phyloP scores from a whole-genome alignment of 2,329 filamentous ascomycete genomes.

The Botrytis sinoallii region DNA sequence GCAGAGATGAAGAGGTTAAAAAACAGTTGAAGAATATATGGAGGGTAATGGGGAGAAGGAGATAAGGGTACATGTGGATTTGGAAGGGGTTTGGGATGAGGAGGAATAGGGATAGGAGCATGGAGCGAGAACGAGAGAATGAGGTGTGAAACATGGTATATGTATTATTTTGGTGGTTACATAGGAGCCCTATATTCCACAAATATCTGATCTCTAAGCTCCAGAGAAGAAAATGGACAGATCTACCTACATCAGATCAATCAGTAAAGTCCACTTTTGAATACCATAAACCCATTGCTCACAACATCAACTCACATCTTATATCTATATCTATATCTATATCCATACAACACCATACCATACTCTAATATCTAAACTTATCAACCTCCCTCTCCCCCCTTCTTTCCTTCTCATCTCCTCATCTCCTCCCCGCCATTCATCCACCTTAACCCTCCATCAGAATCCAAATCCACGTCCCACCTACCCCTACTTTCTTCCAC shows the following conservation, averaged over 20 bases:
- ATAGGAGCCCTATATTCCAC: not conserved
- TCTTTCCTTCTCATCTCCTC: not conserved
- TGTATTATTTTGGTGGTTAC: not conserved
- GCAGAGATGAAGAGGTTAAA: slow-evolving; percentile 40
- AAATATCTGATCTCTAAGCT: not conserved
- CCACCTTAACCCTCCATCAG: not conserved
- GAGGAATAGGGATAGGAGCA: not conserved
- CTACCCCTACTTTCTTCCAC: not conserved
- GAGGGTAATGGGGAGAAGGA: slow-evolving; percentile 59
- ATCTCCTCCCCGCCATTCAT: not conserved
- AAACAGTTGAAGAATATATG: slow-evolving; percentile 47
- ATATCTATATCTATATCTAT: not conserved
- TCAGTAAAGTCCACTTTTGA: not conserved
- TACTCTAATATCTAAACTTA: not conserved
- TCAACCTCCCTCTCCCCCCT: not conserved
- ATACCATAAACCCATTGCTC: not conserved
- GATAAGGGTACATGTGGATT: slow-evolving; percentile 54
- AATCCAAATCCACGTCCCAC: not conserved
- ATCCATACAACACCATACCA: not conserved
- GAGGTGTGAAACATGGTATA: not conserved
- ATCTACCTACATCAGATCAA: not conserved
- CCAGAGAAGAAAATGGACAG: not conserved
- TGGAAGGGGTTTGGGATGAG: slow-evolving; percentile 41
- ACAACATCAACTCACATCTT: not conserved
- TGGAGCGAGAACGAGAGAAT: not conserved